A percentile compares a stretch with the other conserved stretches of the same genome.
These are phyloP conservation scores for Nemania sp. DNA, from an alignment of 2,329 filamentous ascomycete species.

Conservation along the genomic window DNA sequence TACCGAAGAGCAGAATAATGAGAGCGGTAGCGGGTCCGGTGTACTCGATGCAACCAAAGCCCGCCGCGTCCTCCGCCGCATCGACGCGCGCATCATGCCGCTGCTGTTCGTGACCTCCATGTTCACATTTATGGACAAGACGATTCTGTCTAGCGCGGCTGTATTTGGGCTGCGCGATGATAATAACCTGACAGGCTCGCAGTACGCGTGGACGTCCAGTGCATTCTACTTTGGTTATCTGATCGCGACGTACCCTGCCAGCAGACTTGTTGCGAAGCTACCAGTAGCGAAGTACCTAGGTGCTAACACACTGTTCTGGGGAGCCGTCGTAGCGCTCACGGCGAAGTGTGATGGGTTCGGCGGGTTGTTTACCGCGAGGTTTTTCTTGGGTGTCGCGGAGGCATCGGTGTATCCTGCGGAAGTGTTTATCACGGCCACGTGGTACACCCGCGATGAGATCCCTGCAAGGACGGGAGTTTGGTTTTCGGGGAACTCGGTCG, in stretches of 20 bases:
- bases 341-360: slow-evolving; percentile 61
- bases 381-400: slow-evolving; percentile 67
- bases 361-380: slow-evolving; percentile 63
- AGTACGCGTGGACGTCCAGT: slow-evolving; percentile 61
- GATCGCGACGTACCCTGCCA: slow-evolving; percentile 62
- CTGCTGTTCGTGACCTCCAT: slow-evolving; percentile 69
- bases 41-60: slow-evolving; percentile 33
- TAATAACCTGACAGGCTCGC: slow-evolving; percentile 40
- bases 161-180: slow-evolving; percentile 68
- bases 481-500: slow-evolving; percentile 65
- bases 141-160: slow-evolving; percentile 65
- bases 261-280: slow-evolving; percentile 60
- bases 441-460: slow-evolving; percentile 69
- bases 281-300: slow-evolving; percentile 62
- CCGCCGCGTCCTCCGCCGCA: slow-evolving; percentile 62
- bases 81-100: slow-evolving; percentile 67
- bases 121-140: slow-evolving; percentile 73
- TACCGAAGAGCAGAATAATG: background rate
- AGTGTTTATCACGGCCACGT: slow-evolving; percentile 67
- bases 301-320: slow-evolving; percentile 64
- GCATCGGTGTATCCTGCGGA: slow-evolving; percentile 66
- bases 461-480: slow-evolving; percentile 66
- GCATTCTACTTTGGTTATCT: slow-evolving; percentile 65
- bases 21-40: background rate
- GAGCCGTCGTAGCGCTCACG: slow-evolving; percentile 58